phyloP scores from a whole-genome alignment of 441 rosid species.

The Gossypium davidsonii region DNA sequence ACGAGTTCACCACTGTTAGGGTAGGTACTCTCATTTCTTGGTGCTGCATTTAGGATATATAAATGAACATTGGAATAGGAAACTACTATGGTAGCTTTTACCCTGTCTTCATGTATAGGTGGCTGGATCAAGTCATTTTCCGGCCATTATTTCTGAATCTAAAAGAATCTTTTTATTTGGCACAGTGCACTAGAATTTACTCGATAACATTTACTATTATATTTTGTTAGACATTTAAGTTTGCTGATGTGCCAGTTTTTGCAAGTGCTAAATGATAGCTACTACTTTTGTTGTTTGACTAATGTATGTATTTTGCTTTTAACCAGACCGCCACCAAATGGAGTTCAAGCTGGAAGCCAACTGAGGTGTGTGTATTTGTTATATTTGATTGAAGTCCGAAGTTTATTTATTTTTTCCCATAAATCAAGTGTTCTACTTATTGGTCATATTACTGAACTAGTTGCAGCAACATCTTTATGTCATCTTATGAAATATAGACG shows the following conservation, averaged over 20 bases:
- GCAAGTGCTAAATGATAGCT: background rate
- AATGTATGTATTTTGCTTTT: slow-evolving; percentile 12
- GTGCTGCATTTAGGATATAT: background rate
- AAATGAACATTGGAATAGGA: background rate
- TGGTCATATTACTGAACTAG: background rate
- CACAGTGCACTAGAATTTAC: background rate
- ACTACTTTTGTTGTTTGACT: slow-evolving; percentile 16
- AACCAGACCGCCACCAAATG: slow-evolving; percentile 46
- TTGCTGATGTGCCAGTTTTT: background rate
- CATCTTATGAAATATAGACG: background rate
- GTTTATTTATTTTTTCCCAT: background rate
- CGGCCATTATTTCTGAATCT: background rate
- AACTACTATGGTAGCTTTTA: background rate
- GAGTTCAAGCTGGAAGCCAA: slow-evolving; percentile 68
- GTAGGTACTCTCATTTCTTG: slow-evolving; percentile 34
- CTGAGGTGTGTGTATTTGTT: slow-evolving; percentile 50
- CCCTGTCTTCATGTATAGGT: background rate
- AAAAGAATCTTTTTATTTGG: background rate
- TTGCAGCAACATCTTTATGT: background rate
- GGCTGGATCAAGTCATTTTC: background rate
- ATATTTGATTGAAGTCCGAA: background rate
- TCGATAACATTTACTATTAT: background rate
- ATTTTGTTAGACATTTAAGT: background rate
- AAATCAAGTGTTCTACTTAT: background rate
- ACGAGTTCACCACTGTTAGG: slow-evolving; percentile 37